Evolutionary conservation across 2,329 filamentous ascomycete species (phyloP).

Genomic region (Daldinia eschscholtzii): DNA sequence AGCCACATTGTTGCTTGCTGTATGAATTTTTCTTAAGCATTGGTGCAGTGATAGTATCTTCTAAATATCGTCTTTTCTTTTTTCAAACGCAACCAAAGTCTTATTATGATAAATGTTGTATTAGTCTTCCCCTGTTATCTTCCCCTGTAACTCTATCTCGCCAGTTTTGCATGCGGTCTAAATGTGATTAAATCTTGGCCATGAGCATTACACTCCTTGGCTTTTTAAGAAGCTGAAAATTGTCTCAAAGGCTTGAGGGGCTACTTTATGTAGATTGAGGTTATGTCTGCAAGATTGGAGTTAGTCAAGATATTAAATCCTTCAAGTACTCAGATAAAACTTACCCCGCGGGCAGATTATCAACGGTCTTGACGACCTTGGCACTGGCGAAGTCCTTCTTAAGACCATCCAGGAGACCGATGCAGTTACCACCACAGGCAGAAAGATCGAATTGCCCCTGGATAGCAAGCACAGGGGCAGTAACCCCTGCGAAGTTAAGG

Average conservation of each 20-base stretch:
- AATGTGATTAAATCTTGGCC: neutral
- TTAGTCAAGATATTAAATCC: neutral
- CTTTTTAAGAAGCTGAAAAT: slow-evolving; percentile 48
- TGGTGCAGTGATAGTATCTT: neutral
- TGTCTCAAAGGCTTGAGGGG: slow-evolving; percentile 47
- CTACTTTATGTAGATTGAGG: slow-evolving; percentile 50
- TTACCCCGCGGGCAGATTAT: slow-evolving; percentile 50
- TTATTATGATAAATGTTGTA: neutral
- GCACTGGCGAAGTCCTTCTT: slow-evolving; percentile 42
- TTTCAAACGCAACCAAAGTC: neutral
- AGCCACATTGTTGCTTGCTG: neutral
- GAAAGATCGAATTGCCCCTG: slow-evolving; percentile 51
- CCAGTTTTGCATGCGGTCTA: neutral
- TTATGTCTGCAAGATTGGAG: slow-evolving; percentile 43
- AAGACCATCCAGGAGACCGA: slow-evolving; percentile 43
- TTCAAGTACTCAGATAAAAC: slow-evolving; percentile 14
- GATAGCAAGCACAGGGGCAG: slow-evolving; percentile 47
- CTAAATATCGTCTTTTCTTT: neutral
- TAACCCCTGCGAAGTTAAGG: slow-evolving; percentile 42
- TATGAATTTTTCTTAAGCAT: neutral
- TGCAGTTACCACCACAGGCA: slow-evolving; percentile 51
- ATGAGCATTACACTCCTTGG: slow-evolving; percentile 39
- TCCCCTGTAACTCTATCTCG: neutral
- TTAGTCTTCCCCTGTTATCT: neutral
- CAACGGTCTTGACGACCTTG: slow-evolving; percentile 46